Evolutionary conservation across 176 grass and related monocot genomes (phyloP).

Genomic region (Poa pratensis): DNA sequence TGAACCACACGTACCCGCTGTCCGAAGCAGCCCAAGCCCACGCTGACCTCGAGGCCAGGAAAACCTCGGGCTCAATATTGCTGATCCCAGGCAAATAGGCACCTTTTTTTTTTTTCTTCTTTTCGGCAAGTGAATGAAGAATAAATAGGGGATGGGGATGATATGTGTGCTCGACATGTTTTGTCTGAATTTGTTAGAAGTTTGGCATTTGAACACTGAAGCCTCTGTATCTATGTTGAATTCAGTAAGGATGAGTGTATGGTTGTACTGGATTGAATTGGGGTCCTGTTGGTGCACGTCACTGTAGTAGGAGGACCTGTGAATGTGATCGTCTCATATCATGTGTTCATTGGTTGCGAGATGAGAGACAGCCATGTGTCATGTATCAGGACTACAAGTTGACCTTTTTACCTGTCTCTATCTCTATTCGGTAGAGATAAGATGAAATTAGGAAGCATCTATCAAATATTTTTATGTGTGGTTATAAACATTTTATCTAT

Average conservation of each 20-base stretch:
- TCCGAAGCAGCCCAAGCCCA: conserved; percentile 62
- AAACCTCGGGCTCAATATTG: conserved; percentile 66
- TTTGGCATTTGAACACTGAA: background rate
- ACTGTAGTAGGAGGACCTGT: background rate
- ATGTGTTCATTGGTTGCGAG: conserved; percentile 15
- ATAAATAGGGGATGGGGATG: conserved; percentile 14
- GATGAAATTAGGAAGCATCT: background rate
- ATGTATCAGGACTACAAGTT: background rate
- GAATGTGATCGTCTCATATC: conserved; percentile 4
- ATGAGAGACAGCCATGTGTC: background rate
- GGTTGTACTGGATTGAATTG: background rate
- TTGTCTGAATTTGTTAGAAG: background rate
- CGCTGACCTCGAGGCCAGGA: conserved; percentile 63
- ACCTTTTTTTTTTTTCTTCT: too few relatives aligned
- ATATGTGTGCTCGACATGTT: background rate
- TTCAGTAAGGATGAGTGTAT: background rate
- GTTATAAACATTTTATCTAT: background rate
- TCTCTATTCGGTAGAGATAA: background rate
- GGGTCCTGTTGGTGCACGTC: background rate
- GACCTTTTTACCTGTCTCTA: background rate
- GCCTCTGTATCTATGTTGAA: conserved; percentile 1
- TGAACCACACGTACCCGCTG: conserved; percentile 65
- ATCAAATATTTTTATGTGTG: background rate
- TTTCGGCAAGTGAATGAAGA: background rate
- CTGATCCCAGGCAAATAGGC: conserved; percentile 61